A percentile compares a stretch with the other conserved stretches of the same genome.
These are phyloP conservation scores for Flaveria trinervia DNA, from an alignment of 129 eudicot species.

Conservation along the genomic window DNA sequence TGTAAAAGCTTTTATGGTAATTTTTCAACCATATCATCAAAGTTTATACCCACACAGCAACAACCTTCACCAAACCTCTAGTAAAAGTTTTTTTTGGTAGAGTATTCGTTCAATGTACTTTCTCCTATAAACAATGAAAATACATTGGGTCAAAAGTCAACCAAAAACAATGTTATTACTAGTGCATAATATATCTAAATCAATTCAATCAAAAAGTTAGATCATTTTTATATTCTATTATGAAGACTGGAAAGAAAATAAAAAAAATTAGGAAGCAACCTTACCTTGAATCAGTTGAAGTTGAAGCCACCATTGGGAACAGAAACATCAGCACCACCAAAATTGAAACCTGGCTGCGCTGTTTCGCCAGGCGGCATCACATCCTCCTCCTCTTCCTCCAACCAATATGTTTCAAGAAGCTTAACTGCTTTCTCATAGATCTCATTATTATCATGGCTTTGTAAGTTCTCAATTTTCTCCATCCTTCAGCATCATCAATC, in stretches of 20 bases:
- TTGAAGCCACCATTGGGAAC: conserved; percentile 81
- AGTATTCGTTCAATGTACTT: neutral
- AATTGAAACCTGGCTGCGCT: conserved; percentile 49
- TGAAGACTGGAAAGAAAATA: neutral
- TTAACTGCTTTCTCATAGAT: conserved; percentile 85
- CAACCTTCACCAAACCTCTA: conserved; percentile 14
- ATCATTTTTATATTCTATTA: neutral
- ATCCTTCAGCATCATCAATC: conserved; percentile 87
- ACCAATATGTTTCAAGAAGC: conserved; percentile 85
- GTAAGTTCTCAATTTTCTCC: conserved; percentile 80
- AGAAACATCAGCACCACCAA: conserved; percentile 59
- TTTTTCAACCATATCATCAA: neutral
- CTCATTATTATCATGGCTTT: conserved; percentile 84
- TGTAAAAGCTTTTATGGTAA: neutral
- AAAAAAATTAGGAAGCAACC: neutral
- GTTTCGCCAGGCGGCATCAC: conserved; percentile 64
- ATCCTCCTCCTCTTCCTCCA: conserved; percentile 75
- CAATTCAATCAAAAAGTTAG: neutral
- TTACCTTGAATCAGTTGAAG: conserved; percentile 52
- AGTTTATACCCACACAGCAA: neutral
- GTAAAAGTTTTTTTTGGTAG: neutral
- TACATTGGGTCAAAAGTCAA: neutral
- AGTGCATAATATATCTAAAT: neutral
- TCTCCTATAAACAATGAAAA: neutral
- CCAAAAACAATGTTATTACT: neutral